Percentiles rank a stretch among this genome's conserved stretches.
phyloP scores from a whole-genome alignment of 2,329 filamentous ascomycete species.

The Coniochaeta sp. region DNA sequence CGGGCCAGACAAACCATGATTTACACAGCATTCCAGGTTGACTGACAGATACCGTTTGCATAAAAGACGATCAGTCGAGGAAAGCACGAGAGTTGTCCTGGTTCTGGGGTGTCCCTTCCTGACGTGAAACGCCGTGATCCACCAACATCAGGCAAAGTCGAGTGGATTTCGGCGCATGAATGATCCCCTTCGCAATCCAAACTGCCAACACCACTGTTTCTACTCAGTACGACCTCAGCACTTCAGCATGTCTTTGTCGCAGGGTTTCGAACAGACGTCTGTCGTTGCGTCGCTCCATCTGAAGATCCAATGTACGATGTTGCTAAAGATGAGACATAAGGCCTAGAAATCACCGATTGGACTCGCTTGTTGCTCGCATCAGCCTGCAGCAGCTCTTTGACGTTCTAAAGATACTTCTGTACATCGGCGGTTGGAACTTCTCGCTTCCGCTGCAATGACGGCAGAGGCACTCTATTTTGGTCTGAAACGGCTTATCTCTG shows the following conservation, averaged over 20 bases:
- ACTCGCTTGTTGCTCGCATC: not conserved
- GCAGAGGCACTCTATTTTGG: constrained; percentile 13
- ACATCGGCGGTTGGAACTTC: constrained; percentile 13
- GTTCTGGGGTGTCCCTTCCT: not conserved
- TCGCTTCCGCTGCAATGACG: constrained; percentile 13
- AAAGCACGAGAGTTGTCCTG: not conserved
- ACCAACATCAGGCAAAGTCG: not conserved
- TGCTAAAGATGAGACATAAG: not conserved
- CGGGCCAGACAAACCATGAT: not conserved
- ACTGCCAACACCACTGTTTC: not conserved
- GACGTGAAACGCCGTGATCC: not conserved
- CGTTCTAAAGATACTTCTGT: not conserved
- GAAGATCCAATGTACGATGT: not conserved
- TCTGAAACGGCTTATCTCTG: constrained; percentile 6
- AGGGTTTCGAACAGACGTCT: not conserved
- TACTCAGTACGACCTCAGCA: no score
- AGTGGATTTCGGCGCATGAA: not conserved
- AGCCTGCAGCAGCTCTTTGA: not conserved
- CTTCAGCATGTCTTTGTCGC: no score
- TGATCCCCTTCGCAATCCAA: not conserved
- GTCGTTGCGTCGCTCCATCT: not conserved
- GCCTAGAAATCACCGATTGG: not conserved
- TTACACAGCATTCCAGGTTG: not conserved
- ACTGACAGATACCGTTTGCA: not conserved
- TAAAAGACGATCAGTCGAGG: not conserved